Evolutionary conservation across 805 yeast genomes (phyloP), one percentile per base, ranked within the genome.

Genomic region (Lipomyces lipofer): DNA sequence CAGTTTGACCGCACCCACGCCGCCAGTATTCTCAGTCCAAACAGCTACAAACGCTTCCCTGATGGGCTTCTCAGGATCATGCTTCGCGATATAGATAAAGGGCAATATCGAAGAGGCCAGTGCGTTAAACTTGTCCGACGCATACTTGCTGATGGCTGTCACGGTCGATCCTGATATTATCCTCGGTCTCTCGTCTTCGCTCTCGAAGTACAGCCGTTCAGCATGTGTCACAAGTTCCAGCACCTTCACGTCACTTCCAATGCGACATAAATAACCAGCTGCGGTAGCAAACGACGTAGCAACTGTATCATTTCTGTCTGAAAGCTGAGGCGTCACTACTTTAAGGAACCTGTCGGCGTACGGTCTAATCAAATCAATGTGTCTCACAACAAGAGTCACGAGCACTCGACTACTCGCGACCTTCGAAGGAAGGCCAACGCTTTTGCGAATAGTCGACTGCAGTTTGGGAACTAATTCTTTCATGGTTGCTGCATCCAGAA

Each of bases 401-500:
- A 91, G 68, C 0, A 90, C 84, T 58, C 83, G 78, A 4, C 95
- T 81, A 0, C 92, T 90, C 22, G 91, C 88, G 0, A 87, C 89
- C 65, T 92, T 89, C 0, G 97, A 88, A 0, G 98, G 97, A 12
- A 94, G 73, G 0, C 98, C 98, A 19, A 91, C 87, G 0, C 95
- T 80, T 52, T 75, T 78, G 56, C 82, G 82, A 7, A 88, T 79
- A 1, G 88, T 79, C 19, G 70, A 65, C 21, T 78, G 78, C 27
- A 89, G 71, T 35, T 72, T 73, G 1, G 72, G 73, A 2, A 87
- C 73, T 30, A 82, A 70, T 10, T 74, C 75, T 1, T 73, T 76
- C 72, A 82, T 73, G 22, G 74, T 69, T 1, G 73, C 73, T 6
- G 76, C 81, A 66, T 82, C 85, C 4, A 84, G 63, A 25, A 80